These are phyloP conservation scores for Saxispiralis lemnorum DNA, from an alignment of 495 filamentous ascomycete species.

Conservation along the genomic window DNA sequence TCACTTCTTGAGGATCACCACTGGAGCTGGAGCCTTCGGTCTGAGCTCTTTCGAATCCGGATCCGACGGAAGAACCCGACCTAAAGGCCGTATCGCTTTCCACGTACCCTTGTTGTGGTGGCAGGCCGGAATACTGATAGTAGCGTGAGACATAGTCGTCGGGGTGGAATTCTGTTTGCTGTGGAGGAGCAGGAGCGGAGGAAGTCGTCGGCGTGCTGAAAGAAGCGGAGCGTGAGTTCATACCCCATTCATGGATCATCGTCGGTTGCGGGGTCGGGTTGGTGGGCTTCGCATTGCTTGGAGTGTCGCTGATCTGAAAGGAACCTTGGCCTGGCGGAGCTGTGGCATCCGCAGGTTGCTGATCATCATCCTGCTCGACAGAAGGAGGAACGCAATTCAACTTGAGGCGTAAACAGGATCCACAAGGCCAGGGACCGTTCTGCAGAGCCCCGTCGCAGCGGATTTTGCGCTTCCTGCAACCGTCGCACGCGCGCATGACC, in stretches of 20 bases:
- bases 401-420: conserved; percentile 81
- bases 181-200: no score
- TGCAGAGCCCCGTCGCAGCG: conserved; percentile 97
- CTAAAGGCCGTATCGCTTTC: no score
- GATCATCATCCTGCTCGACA: conserved; percentile 64
- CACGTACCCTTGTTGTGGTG: no score
- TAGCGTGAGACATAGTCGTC: no score
- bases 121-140: no score
- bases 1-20: conserved; percentile 14
- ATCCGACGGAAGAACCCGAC: no score
- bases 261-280: background rate
- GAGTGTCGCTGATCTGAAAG: background rate
- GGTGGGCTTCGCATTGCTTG: background rate
- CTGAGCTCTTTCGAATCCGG: no score
- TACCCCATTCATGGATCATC: background rate
- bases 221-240: no score
- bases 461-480: conserved; percentile 77
- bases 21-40: conserved; percentile 1
- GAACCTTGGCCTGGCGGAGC: conserved; percentile 1
- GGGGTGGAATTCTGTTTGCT: no score
- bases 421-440: conserved; percentile 86
- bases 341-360: conserved; percentile 3
- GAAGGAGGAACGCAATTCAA: conserved; percentile 85
- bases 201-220: no score
- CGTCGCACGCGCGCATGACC: conserved; percentile 97